Conservation (phyloP, 371 early-diverging fungal genomes). For the Mucor mucedo region DNA sequence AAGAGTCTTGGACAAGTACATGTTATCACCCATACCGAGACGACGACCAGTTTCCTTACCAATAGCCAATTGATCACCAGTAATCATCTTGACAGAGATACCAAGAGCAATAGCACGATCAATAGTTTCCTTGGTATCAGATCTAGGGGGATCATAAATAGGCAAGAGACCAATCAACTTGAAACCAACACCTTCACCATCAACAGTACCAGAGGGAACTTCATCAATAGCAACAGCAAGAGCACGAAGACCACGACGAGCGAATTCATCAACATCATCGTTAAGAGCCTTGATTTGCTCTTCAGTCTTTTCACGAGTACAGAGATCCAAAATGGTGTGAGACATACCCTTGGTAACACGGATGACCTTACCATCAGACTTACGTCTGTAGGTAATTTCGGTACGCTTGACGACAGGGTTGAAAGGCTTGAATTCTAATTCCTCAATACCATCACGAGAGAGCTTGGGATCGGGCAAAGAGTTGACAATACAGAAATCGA, state of each 20-base stretch:
- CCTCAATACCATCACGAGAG: slow-evolving; percentile 72
- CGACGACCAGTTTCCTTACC: slow-evolving; percentile 87
- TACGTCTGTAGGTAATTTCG: slow-evolving; percentile 74
- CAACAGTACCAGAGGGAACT: slow-evolving; percentile 55
- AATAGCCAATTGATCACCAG: slow-evolving; percentile 94
- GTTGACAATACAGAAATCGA: slow-evolving; percentile 77
- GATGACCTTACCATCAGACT: slow-evolving; percentile 64
- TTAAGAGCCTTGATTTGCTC: slow-evolving; percentile 62
- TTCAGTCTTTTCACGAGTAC: slow-evolving; percentile 71
- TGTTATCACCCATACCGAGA: slow-evolving; percentile 76
- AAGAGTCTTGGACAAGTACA: slow-evolving; percentile 79
- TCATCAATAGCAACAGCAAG: slow-evolving; percentile 79
- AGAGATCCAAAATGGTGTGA: slow-evolving; percentile 73
- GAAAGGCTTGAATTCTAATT: slow-evolving; percentile 85
- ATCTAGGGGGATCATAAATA: slow-evolving; percentile 91
- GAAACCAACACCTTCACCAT: slow-evolving; percentile 60
- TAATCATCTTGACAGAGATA: slow-evolving; percentile 95
- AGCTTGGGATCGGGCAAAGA: slow-evolving; percentile 62
- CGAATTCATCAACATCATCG: slow-evolving; percentile 79
- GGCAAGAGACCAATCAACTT: slow-evolving; percentile 72
- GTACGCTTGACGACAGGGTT: slow-evolving; percentile 91
- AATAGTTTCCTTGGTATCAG: slow-evolving; percentile 85
- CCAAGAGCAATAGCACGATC: slow-evolving; percentile 86
- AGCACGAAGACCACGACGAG: slow-evolving; percentile 85
- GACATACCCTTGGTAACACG: slow-evolving; percentile 83